A percentile compares a stretch with the other conserved stretches of the same genome.
Evolutionary conservation across 805 yeast genomes (phyloP).

Genomic region (Cyberlindnera misumaiensis): DNA sequence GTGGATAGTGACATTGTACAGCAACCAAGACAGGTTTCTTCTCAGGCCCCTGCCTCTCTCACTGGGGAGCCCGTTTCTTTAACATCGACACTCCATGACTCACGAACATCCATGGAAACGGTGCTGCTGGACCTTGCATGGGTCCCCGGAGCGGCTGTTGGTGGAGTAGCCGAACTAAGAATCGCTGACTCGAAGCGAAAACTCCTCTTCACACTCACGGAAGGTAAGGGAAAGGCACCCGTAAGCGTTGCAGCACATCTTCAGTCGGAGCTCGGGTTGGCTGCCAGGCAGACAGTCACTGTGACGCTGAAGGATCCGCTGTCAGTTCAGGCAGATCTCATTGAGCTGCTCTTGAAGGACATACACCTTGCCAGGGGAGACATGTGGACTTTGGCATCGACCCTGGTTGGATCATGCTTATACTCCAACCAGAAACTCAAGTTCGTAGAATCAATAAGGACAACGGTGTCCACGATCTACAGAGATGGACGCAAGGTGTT

Average conservation of each 20-base stretch:
- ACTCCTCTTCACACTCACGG: constrained; percentile 35
- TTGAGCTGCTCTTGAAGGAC: constrained; percentile 79
- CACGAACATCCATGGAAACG: constrained; percentile 46
- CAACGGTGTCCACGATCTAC: constrained; percentile 53
- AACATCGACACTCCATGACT: constrained; percentile 50
- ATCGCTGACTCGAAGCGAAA: constrained; percentile 31
- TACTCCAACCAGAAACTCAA: constrained; percentile 58
- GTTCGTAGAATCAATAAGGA: constrained; percentile 57
- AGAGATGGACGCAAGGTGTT: constrained; percentile 61
- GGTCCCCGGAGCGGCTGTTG: constrained; percentile 60
- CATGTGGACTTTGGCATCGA: constrained; percentile 79
- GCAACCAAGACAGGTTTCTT: too few relatives aligned
- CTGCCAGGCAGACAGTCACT: constrained; percentile 59
- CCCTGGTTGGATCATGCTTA: constrained; percentile 56
- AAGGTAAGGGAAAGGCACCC: too few relatives aligned
- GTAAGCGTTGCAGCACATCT: constrained; percentile 28
- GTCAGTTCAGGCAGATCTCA: constrained; percentile 66
- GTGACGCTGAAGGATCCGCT: constrained; percentile 41
- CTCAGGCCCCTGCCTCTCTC: background rate
- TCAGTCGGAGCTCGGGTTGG: constrained; percentile 53
- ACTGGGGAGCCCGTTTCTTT: constrained; percentile 16
- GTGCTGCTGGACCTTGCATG: constrained; percentile 56
- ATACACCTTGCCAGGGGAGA: constrained; percentile 80
- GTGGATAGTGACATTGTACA: constrained; percentile 16
- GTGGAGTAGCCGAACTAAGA: constrained; percentile 64